Evolutionary conservation across 495 filamentous ascomycete genomes (phyloP), one percentile per base, ranked within the genome.

Genomic region (Letharia columbiana): DNA sequence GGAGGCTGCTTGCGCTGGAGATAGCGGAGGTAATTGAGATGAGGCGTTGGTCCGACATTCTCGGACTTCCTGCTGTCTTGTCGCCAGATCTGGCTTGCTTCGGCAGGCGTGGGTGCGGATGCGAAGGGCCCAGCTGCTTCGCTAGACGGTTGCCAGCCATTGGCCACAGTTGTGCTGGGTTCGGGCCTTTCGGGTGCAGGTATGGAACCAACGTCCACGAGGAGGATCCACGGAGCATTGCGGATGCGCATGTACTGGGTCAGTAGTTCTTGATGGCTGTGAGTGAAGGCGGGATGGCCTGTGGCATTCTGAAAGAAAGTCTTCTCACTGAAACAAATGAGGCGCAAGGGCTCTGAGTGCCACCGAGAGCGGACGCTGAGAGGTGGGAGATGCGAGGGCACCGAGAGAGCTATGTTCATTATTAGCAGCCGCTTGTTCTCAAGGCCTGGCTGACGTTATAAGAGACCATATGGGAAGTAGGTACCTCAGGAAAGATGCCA

Each of bases 291-390:
- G 2, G 91, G 92, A 67, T 89, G 88, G 52, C 91, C 90, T 66
- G 87, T 86, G 54, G 83, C 82, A 74, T 97, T 98, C 47, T 81
- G 81, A 56, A 89, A 80, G 70, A 98, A 99, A 0, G 83, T 81
- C 0, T 80, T 81, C 9, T 80, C 78, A 33, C 84, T 79, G 40
- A 96, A 80, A 1, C 85, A 84, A 2, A 99, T 79, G 62, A 95
- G 81, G 63, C 91, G 89, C 4, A 98, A 79, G 31, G 94, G 92
- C 69, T 99, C 94, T 2, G 90, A 88, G 76, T 91, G 92, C 94
- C 94, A 99, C n/a, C 94, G 83, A 18, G 86, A 87, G 70, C 94
- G 91, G 11, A 96, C 80, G 33, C 82, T 77, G 47, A 84, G 78
- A 33, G 87, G 78, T 10, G 95, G 95, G 28, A 96, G 80, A 44